Percentiles rank a stretch among this genome's conserved stretches.
Evolutionary conservation across 306 rosid genomes (phyloP).

Genomic region (Cicer yamashitae): DNA sequence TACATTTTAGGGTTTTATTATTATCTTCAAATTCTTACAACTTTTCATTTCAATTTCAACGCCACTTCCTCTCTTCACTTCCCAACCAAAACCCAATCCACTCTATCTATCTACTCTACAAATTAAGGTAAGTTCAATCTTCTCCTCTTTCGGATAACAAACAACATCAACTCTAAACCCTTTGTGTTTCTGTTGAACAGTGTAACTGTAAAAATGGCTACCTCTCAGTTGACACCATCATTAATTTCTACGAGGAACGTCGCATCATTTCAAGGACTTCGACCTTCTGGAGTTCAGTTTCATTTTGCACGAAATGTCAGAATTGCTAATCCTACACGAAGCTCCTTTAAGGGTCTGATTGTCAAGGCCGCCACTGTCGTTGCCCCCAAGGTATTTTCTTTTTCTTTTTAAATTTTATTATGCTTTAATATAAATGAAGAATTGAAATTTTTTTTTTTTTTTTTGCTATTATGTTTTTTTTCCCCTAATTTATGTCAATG

Average conservation of each 20-base stretch:
- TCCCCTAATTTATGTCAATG: neutral
- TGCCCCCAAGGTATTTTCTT: slow-evolving; percentile 68
- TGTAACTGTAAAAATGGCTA: slow-evolving; percentile 63
- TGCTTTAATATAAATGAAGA: neutral
- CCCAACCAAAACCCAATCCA: neutral
- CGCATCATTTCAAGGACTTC: slow-evolving; percentile 71
- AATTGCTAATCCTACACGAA: slow-evolving; percentile 44
- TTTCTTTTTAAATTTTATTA: neutral
- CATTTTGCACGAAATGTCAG: slow-evolving; percentile 45
- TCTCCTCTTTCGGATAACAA: neutral
- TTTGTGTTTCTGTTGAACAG: slow-evolving; percentile 8
- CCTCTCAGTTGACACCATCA: slow-evolving; percentile 76
- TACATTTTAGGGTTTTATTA: slow-evolving; percentile 49
- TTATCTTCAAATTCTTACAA: slow-evolving; percentile 45
- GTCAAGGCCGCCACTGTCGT: slow-evolving; percentile 87
- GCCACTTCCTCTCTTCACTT: neutral
- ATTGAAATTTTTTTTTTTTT: neutral
- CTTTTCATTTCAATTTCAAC: slow-evolving; percentile 25
- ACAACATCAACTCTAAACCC: neutral
- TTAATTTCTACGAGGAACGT: slow-evolving; percentile 59
- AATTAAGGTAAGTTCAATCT: slow-evolving; percentile 13
- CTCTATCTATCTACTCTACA: neutral
- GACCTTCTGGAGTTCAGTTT: slow-evolving; percentile 53
- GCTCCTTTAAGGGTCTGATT: slow-evolving; percentile 60
- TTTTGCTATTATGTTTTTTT: neutral